Base-by-base conservation (phyloP, 129 eudicot species). In the Dittrichia graveolens region DNA sequence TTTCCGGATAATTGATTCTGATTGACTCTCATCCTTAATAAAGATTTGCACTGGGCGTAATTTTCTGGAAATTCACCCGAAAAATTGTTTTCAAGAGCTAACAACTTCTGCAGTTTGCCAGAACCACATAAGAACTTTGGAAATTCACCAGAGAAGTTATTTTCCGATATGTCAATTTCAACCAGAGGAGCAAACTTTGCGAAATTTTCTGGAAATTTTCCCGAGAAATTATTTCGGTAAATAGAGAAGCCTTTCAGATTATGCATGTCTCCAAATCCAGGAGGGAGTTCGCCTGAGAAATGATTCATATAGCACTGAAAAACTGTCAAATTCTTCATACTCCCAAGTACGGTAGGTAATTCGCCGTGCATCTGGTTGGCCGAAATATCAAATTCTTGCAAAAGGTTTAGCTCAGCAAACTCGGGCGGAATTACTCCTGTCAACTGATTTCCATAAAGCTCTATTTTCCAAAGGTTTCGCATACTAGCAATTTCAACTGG, bases 161-260 rank as follows among this genome's bases (percentile, higher is more conserved):
- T 94, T 65, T 94, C 99, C 0, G 99, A 94, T 67, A 94, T 90
- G 78, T 94, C 99, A 0, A 94, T 60, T 14, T 81, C 76, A 60
- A 78, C 85, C 75, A 94, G 38, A 2, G 97, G 94, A 12, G 97
- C 92, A 64, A 80, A 86, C 69, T 81, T 74, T 49, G 89, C 97
- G 48, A 94, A 82, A 64, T 88, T 86, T 56, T 67, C 83, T 0
- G 97, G 99, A 53, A 94, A 86, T 10, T 69, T 41, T 4, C 99
- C 99, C 4, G 96, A 79, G 73, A 94, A 90, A 46, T 80, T 83
- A 75, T 94, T 94, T 67, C 74, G 73, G 69, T 94, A 94, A 12
- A 88, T 75, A 15, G 99, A 86, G 57, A 94, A 81, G 15, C 78
- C 86, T 3, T 11, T 69, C 41, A 94, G 70, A 69, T 78, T 42